Conservation (phyloP, 2,329 filamentous ascomycete genomes). For the Xylaria polymorpha region DNA sequence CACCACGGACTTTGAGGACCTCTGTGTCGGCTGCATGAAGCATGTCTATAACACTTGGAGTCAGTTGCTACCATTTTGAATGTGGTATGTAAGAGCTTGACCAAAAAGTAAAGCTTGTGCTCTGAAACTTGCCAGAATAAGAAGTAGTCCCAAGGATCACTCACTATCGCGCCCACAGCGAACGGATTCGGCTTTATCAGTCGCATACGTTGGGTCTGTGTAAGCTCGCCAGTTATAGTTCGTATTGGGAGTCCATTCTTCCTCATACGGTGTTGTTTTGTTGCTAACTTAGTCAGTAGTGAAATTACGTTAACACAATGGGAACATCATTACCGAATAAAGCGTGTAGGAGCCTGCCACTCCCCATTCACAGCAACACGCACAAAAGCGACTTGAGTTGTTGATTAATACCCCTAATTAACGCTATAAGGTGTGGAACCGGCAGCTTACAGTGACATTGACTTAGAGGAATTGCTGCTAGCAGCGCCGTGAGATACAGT, state of each 20-base stretch:
- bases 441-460: slow-evolving; percentile 12
- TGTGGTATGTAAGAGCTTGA: too few species aligned
- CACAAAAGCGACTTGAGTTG: slow-evolving; percentile 9
- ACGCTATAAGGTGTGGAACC: not conserved
- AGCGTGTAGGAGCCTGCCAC: slow-evolving; percentile 17
- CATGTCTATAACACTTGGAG: slow-evolving; percentile 14
- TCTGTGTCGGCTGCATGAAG: slow-evolving; percentile 29
- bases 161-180: slow-evolving; percentile 32
- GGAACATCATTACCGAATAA: slow-evolving; percentile 5
- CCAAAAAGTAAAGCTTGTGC: too few species aligned
- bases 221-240: slow-evolving; percentile 2
- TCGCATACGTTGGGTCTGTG: slow-evolving; percentile 20
- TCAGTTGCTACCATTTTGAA: too few species aligned
- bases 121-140: too few species aligned
- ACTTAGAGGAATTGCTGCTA: slow-evolving; percentile 11
- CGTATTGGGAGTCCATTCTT: slow-evolving; percentile 9
- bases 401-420: not conserved
- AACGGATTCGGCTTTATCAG: slow-evolving; percentile 22
- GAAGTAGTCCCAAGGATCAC: too few species aligned
- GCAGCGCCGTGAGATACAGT: slow-evolving; percentile 3
- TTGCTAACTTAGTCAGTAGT: slow-evolving; percentile 9
- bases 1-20: slow-evolving; percentile 29
- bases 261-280: slow-evolving; percentile 7
- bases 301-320: not conserved
- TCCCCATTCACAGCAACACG: slow-evolving; percentile 21